Base-by-base conservation (phyloP, 441 rosid genomes). In the Gossypium trilobum region DNA sequence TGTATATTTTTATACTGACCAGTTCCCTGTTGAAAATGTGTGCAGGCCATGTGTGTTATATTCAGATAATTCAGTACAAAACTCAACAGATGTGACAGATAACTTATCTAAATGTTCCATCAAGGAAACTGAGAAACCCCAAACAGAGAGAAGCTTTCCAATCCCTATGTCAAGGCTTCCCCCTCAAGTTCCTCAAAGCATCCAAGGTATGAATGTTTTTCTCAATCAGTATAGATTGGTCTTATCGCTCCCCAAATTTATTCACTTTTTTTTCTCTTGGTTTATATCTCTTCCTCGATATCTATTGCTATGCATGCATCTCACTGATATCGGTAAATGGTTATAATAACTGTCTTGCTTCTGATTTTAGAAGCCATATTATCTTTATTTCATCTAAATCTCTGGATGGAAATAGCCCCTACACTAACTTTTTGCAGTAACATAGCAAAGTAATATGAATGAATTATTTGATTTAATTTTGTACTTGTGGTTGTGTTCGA, bases 21-120 rank as follows among this genome's bases (percentile, higher is more conserved):
- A 63, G 48, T 69, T 51, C 62, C 46, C 75, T 79, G 17, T 78
- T 69, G 60, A 69, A 68, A 73, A 39, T 73, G 50, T 57, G 54
- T 78, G 74, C 89, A 95, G 99, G 86, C 68, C 93, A 20, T 89
- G 96, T 71, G 99, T 95, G 67, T 80, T 89, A 42, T 92, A 92
- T 75, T 88, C 97, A 13, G 89, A 92, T 79, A 81, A 82, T 73
- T 74, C 87, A 2, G 78, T 81, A 27, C 92, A 85, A 77, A 87
- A 74, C 77, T 81, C 96, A 13, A 79, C 68, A 0, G 91, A 85
- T 70, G 92, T 91, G 71, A 66, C 83, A n/a, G 89, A 89, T 70
- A 87, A 88, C 78, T 85, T 95, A 55, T 87, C 95, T 67, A 91
- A 88, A 72, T 92, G 96, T 83, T 86, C 86, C 80, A 87, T 94